phyloP scores from a whole-genome alignment of 805 yeast species.

The Komagataella kurtzmanii region DNA sequence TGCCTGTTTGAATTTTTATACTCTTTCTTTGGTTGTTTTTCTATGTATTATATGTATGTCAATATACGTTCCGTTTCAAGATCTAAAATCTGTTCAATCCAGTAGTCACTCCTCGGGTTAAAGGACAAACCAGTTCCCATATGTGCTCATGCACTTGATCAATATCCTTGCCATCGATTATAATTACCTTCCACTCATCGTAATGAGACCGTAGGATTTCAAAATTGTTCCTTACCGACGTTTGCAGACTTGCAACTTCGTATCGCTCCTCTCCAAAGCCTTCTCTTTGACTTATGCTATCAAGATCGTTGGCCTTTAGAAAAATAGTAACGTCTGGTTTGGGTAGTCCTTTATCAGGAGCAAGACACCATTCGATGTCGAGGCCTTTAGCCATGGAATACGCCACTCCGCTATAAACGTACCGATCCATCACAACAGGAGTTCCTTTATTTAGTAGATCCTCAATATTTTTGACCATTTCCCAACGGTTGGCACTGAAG shows the following conservation, averaged over 20 bases:
- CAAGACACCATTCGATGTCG: slow-evolving; percentile 62
- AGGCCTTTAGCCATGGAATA: slow-evolving; percentile 80
- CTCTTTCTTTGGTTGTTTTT: background rate
- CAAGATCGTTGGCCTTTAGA: slow-evolving; percentile 41
- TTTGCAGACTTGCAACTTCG: slow-evolving; percentile 64
- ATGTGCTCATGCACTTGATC: slow-evolving; percentile 39
- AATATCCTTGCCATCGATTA: slow-evolving; percentile 46
- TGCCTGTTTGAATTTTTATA: slow-evolving; percentile 3
- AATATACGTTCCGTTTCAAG: background rate
- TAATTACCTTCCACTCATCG: slow-evolving; percentile 29
- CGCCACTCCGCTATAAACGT: slow-evolving; percentile 87
- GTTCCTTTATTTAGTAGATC: slow-evolving; percentile 34
- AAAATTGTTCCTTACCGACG: slow-evolving; percentile 53
- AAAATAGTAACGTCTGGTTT: slow-evolving; percentile 78
- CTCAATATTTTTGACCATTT: slow-evolving; percentile 36
- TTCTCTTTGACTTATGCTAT: slow-evolving; percentile 33
- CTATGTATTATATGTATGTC: slow-evolving; percentile 1
- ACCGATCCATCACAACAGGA: slow-evolving; percentile 67
- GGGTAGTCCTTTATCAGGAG: slow-evolving; percentile 77
- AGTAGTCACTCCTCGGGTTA: slow-evolving; percentile 7
- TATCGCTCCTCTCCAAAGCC: slow-evolving; percentile 95
- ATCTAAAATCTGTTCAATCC: slow-evolving; percentile 6
- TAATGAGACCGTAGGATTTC: slow-evolving; percentile 16
- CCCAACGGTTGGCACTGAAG: slow-evolving; percentile 96
- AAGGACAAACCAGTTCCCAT: slow-evolving; percentile 19